Evolutionary conservation across 768 basidiomycete species (phyloP), one percentile per base, ranked within the genome.

Genomic region (Steccherinum ochraceum): DNA sequence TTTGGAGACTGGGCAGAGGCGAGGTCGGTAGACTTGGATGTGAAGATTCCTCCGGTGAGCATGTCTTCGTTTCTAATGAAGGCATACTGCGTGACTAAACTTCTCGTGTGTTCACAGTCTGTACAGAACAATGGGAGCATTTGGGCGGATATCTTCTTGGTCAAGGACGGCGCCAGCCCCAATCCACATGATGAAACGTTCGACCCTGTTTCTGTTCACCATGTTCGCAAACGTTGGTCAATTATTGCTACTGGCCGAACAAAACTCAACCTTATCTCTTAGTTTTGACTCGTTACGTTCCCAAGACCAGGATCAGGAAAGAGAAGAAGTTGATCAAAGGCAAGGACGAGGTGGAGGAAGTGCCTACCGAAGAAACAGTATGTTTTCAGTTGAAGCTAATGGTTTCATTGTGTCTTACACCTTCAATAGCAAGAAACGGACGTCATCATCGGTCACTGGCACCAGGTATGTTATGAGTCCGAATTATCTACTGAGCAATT

Each of bases 211-310:
- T 72, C 79, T 46, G 75, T 93, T 4, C 82, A 89, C 55, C 83
- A 89, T 61, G 66, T 83, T 51, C 76, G 87, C 48, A 91, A 91
- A 69, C 70, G 91, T 92, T 56, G 27, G 84, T 72, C 21, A 20
- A 42, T 21, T 12, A 27, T 45, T 27, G 39, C 7, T 18, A 27
- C 49, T 53, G 50, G 27, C 35, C 56, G 50, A 18, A 4, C 27
- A 27, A 26, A 27, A 46, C 45, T 53, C 45, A 13, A 23, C 50
- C 30, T 7, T 20, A 26, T 45, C 45, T 56, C 43, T 11, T 50
- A 96, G 94, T 86, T 24, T 70, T 99, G 56, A 95, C 91, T 1
- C 83, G 89, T n/a, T 94, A 93, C 65, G 58, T 87, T 25, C 78
- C 86, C 4, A 86, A 80, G 59, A 59, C 71, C 19, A 93, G 87